Conservation (phyloP, 1,284 basidiomycete genomes). For the Heliocybe sulcata region DNA sequence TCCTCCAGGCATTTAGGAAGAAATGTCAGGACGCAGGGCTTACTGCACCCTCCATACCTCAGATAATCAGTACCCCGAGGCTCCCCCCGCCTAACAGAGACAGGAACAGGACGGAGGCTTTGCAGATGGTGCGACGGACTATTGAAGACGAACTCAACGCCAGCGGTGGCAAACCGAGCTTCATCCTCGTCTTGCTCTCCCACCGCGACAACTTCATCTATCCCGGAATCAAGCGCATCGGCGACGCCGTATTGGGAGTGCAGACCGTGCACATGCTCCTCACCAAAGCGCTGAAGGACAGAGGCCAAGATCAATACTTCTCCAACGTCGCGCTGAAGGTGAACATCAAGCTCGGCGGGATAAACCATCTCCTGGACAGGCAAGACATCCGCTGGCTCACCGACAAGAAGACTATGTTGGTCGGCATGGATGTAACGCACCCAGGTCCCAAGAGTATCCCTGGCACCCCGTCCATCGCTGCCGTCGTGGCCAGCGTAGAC, state of each 20-base stretch:
- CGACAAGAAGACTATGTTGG: constrained; percentile 65
- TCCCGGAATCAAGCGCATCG: constrained; percentile 67
- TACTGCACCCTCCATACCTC: constrained; percentile 27
- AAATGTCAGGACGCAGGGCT: constrained; percentile 55
- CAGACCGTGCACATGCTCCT: constrained; percentile 62
- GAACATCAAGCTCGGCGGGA: constrained; percentile 74
- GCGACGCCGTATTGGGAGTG: constrained; percentile 62
- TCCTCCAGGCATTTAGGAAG: constrained; percentile 40
- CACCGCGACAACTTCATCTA: constrained; percentile 63
- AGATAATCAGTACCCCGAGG: constrained; percentile 25
- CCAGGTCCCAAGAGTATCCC: constrained; percentile 45
- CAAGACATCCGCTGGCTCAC: constrained; percentile 54
- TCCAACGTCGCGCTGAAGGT: constrained; percentile 61
- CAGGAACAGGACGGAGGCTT: constrained; percentile 30
- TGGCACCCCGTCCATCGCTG: constrained; percentile 71
- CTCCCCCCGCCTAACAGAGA: constrained; percentile 25
- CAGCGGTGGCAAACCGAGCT: constrained; percentile 33
- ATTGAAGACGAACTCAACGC: constrained; percentile 25
- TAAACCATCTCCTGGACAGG: constrained; percentile 61
- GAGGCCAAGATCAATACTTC: constrained; percentile 67
- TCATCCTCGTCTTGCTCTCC: constrained; percentile 59
- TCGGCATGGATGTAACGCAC: constrained; percentile 78
- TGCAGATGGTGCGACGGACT: constrained; percentile 30
- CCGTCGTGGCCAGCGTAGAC: constrained; percentile 69
- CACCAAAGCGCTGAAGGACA: constrained; percentile 47